phyloP scores from a whole-genome alignment of 2,329 filamentous ascomycete species.

The Pseudocercospora musae region DNA sequence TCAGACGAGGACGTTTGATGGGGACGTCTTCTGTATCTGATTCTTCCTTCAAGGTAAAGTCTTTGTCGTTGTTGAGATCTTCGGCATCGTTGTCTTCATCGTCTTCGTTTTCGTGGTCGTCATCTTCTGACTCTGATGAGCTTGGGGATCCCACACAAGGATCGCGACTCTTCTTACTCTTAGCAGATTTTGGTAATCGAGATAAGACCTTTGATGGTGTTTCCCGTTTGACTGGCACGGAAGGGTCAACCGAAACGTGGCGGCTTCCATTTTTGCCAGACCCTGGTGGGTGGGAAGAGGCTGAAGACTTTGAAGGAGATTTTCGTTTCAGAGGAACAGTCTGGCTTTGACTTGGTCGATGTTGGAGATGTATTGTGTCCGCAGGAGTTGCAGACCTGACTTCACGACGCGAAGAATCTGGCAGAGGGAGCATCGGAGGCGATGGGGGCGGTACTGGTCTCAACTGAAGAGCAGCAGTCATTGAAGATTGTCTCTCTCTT shows the following conservation, averaged over 20 bases:
- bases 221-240: background rate
- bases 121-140: background rate
- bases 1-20: background rate
- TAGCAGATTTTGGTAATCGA: background rate
- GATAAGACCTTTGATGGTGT: background rate
- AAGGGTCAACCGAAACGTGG: background rate
- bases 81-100: background rate
- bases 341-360: background rate
- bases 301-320: background rate
- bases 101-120: background rate
- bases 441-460: background rate
- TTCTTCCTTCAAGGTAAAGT: slow-evolving; percentile 1
- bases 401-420: background rate
- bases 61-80: slow-evolving; percentile 7
- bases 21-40: background rate
- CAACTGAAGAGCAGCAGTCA: background rate
- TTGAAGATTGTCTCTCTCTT: background rate
- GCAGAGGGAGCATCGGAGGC: background rate
- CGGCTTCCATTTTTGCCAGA: background rate
- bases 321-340: background rate
- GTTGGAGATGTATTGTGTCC: background rate
- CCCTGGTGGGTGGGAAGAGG: background rate
- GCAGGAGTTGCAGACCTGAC: background rate
- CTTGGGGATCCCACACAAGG: background rate
- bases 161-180: background rate